Evolutionary conservation across 2,329 filamentous ascomycete species (phyloP).

Genomic region (Cladosporium cucumerinum): DNA sequence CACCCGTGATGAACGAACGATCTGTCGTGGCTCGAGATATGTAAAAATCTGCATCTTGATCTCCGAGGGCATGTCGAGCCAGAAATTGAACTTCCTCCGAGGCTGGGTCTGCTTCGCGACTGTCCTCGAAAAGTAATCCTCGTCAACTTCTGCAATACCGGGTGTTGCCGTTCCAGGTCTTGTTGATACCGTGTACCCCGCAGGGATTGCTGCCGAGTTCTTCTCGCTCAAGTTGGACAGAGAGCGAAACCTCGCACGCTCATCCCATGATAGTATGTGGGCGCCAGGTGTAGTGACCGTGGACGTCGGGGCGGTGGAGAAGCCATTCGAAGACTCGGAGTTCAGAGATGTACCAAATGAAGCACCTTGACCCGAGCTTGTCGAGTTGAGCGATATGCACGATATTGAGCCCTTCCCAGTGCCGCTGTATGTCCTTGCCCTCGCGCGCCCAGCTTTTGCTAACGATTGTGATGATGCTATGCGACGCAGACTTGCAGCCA

Average conservation of each 20-base stretch:
- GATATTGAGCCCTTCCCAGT: conserved; percentile 62
- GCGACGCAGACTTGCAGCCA: conserved; percentile 72
- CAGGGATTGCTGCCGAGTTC: conserved; percentile 61
- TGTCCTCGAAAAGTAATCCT: conserved; percentile 46
- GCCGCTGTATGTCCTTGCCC: conserved; percentile 60
- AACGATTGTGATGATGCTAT: conserved; percentile 79
- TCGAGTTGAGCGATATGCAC: conserved; percentile 59
- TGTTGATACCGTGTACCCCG: conserved; percentile 51
- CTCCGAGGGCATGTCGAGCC: conserved; percentile 78
- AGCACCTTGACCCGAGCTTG: conserved; percentile 49
- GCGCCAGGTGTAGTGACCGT: conserved; percentile 45
- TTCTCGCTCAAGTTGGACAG: conserved; percentile 49
- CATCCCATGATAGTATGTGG: conserved; percentile 49
- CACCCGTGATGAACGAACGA: conserved; percentile 73
- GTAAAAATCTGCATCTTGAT: conserved; percentile 74
- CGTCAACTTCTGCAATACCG: conserved; percentile 37
- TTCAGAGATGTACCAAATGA: conserved; percentile 55
- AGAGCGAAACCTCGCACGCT: conserved; percentile 54
- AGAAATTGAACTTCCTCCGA: conserved; percentile 60
- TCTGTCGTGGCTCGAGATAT: conserved; percentile 73
- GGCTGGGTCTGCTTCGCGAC: conserved; percentile 25
- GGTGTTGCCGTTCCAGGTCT: conserved; percentile 29
- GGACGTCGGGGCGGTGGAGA: conserved; percentile 56
- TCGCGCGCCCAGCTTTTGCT: conserved; percentile 58
- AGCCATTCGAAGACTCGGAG: conserved; percentile 55